A percentile compares a stretch with the other conserved stretches of the same genome.
Evolutionary conservation across 1,284 basidiomycete species (phyloP).

Genomic region (Fomitopsis pinicola): DNA sequence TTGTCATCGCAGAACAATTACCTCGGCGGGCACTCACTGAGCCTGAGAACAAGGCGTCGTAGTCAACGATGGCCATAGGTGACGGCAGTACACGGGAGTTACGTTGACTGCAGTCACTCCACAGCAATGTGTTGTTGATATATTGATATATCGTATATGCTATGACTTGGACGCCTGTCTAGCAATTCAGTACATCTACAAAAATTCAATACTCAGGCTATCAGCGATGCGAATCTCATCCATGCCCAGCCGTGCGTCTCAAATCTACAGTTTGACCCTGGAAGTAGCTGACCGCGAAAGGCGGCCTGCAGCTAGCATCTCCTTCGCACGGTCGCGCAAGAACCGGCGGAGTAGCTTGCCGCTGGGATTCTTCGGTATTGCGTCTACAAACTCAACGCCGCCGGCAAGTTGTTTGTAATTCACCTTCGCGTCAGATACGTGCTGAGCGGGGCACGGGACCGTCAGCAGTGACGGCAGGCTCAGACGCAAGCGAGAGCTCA

Average conservation of each 20-base stretch:
- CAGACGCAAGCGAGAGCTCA: constrained; percentile 33
- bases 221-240: not conserved
- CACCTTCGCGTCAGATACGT: constrained; percentile 20
- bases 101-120: not conserved
- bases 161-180: too few relatives aligned
- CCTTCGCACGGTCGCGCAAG: constrained; percentile 21
- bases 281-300: not conserved
- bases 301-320: constrained; percentile 5
- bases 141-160: not conserved
- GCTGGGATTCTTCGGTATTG: constrained; percentile 24
- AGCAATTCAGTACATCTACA: not conserved
- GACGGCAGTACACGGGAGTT: too few relatives aligned
- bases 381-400: constrained; percentile 20
- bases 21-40: not conserved
- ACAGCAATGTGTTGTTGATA: not conserved
- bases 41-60: not conserved
- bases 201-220: not conserved
- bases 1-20: not conserved
- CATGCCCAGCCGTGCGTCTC: not conserved
- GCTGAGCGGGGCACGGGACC: constrained; percentile 3
- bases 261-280: constrained; percentile 1
- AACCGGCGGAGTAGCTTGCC: constrained; percentile 22
- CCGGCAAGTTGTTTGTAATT: constrained; percentile 20
- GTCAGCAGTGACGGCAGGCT: not conserved
- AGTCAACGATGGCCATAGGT: too few relatives aligned